These are phyloP conservation scores for Gamarada debralockiae DNA, from an alignment of 495 filamentous ascomycete genomes.

Conservation along the genomic window DNA sequence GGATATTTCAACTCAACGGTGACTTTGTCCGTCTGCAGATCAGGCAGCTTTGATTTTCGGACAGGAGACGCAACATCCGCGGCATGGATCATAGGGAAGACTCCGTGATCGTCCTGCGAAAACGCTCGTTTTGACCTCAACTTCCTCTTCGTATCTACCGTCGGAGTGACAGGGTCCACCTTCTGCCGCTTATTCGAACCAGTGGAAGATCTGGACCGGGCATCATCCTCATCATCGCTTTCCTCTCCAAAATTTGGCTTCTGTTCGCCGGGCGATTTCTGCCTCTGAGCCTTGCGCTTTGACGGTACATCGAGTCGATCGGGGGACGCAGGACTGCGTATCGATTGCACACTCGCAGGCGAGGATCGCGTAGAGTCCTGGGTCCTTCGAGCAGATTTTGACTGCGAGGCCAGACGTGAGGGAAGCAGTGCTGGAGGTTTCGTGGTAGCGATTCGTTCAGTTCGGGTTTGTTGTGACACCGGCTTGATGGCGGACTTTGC, in stretches of 20 bases:
- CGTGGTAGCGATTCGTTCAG: too few relatives aligned
- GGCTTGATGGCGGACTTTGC: too few relatives aligned
- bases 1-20: conserved; percentile 65
- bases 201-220: conserved; percentile 20
- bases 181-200: conserved; percentile 30
- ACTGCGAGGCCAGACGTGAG: too few relatives aligned
- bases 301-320: background rate
- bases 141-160: conserved; percentile 49
- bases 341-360: conserved; percentile 16
- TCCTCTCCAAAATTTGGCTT: conserved; percentile 7
- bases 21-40: conserved; percentile 40
- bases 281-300: conserved; percentile 15
- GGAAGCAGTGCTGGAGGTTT: too few relatives aligned
- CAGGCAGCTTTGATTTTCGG: conserved; percentile 43
- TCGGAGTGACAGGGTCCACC: conserved; percentile 14
- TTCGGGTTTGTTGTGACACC: too few relatives aligned
- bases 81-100: conserved; percentile 59
- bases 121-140: conserved; percentile 60
- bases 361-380: conserved; percentile 16
- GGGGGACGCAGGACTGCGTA: conserved; percentile 5
- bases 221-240: conserved; percentile 24
- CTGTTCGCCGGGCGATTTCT: conserved; percentile 8
- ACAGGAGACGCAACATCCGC: conserved; percentile 56
- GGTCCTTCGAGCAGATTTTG: background rate
- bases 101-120: conserved; percentile 45